Conservation (phyloP, 305 asterid species). For the Fraxinus paxiana region DNA sequence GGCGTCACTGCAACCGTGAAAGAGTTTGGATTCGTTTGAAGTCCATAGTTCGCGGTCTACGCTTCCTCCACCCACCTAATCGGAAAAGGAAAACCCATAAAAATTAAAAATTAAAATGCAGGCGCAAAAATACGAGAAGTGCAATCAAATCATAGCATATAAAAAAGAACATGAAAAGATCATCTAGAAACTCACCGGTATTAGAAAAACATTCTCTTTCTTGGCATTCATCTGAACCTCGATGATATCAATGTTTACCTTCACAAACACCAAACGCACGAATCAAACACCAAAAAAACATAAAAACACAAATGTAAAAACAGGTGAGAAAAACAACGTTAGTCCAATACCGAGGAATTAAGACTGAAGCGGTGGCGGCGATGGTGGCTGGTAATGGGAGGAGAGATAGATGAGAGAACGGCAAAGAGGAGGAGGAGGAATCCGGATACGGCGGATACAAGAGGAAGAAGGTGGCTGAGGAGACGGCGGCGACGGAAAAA, state of each 20-base stretch:
- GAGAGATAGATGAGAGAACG: conserved; percentile 35
- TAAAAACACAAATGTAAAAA: background rate
- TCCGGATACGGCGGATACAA: conserved; percentile 38
- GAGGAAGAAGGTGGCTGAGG: conserved; percentile 36
- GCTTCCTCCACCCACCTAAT: conserved; percentile 50
- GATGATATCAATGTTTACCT: conserved; percentile 30
- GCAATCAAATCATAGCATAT: background rate
- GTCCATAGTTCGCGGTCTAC: conserved; percentile 45
- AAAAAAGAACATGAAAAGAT: background rate
- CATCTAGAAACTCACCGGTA: conserved; percentile 41
- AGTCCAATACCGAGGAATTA: conserved; percentile 23
- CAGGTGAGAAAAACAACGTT: background rate
- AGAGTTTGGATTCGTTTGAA: conserved; percentile 43
- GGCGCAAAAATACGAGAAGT: background rate
- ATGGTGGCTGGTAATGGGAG: conserved; percentile 30
- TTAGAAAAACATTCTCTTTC: conserved; percentile 35
- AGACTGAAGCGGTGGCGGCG: conserved; percentile 26
- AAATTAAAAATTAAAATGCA: background rate
- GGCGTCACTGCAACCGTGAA: conserved; percentile 56
- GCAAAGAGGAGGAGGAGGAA: conserved; percentile 39
- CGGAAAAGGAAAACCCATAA: conserved; percentile 1
- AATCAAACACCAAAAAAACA: background rate
- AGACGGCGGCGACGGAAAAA: conserved; percentile 41
- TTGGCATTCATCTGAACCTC: conserved; percentile 30
- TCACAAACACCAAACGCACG: background rate